Evolutionary conservation across 2,329 filamentous ascomycete genomes (phyloP).

Genomic region (Pseudogymnoascus sp.): DNA sequence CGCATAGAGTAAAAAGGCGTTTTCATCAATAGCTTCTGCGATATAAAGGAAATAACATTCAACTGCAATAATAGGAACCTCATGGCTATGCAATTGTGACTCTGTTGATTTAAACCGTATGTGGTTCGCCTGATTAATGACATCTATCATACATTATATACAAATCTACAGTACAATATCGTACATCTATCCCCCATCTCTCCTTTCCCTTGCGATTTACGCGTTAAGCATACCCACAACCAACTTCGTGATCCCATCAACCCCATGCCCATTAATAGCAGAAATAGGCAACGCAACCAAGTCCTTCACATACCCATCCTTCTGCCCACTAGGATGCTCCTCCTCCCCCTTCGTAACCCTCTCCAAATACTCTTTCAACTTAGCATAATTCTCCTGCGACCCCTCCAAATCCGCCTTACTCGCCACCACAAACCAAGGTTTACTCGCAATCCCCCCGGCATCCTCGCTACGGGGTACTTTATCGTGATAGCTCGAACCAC

Average conservation of each 20-base stretch:
- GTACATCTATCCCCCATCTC: neutral
- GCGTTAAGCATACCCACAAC: conserved; percentile 62
- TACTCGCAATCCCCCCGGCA: conserved; percentile 60
- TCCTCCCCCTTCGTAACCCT: conserved; percentile 55
- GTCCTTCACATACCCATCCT: conserved; percentile 52
- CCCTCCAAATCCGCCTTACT: conserved; percentile 82
- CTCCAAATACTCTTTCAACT: conserved; percentile 64
- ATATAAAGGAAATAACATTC: conserved; percentile 11
- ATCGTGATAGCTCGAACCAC: conserved; percentile 17
- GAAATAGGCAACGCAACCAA: conserved; percentile 76
- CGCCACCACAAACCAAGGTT: conserved; percentile 94
- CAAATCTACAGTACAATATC: conserved; percentile 1
- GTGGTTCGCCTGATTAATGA: neutral
- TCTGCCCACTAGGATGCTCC: conserved; percentile 66
- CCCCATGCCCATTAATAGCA: conserved; percentile 80
- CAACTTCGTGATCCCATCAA: conserved; percentile 67
- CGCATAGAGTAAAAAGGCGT: conserved; percentile 9
- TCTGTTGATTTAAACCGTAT: neutral
- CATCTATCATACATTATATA: conserved; percentile 11
- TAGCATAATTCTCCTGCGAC: conserved; percentile 70
- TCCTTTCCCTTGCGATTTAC: neutral
- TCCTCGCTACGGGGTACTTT: conserved; percentile 21
- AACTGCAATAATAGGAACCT: neutral
- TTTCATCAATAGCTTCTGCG: conserved; percentile 5
- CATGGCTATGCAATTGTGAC: neutral